Evolutionary conservation across 352 stramenopile species (phyloP).

Genomic region (Globisporangium spinosum): DNA sequence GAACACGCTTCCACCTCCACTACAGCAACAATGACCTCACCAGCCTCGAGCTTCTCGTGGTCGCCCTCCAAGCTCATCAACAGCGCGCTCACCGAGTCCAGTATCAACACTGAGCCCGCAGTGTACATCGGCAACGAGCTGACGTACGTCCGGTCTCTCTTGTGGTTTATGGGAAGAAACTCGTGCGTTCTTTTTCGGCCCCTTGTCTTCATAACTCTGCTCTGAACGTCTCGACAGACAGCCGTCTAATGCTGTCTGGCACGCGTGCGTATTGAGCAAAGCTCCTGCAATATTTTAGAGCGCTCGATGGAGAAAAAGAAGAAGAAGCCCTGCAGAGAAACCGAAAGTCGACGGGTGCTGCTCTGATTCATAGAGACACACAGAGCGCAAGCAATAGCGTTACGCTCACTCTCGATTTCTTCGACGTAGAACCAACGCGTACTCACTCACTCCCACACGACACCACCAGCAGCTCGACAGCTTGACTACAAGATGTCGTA

Average conservation of each 20-base stretch:
- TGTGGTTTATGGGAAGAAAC: neutral
- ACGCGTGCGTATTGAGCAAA: neutral
- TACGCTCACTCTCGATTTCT: neutral
- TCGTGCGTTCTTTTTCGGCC: neutral
- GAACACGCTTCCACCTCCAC: neutral
- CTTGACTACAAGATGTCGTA: neutral
- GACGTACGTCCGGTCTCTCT: neutral
- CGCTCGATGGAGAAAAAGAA: neutral
- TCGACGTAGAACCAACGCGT: neutral
- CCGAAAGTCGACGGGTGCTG: neutral
- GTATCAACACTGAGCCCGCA: neutral
- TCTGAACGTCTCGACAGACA: neutral
- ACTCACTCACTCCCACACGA: neutral
- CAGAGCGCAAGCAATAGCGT: neutral
- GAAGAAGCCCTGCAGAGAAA: neutral
- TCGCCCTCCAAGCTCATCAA: constrained; percentile 3
- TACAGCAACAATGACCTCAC: neutral
- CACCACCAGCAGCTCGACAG: neutral
- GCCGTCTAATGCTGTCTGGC: neutral
- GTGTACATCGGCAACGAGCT: neutral
- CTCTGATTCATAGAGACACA: neutral
- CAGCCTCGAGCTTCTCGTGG: neutral
- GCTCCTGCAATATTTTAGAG: neutral
- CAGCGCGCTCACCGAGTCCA: constrained; percentile 8
- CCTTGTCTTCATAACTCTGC: neutral